Base-by-base conservation (phyloP, 2,329 filamentous ascomycete species). In the Colletotrichum plurivorum region DNA sequence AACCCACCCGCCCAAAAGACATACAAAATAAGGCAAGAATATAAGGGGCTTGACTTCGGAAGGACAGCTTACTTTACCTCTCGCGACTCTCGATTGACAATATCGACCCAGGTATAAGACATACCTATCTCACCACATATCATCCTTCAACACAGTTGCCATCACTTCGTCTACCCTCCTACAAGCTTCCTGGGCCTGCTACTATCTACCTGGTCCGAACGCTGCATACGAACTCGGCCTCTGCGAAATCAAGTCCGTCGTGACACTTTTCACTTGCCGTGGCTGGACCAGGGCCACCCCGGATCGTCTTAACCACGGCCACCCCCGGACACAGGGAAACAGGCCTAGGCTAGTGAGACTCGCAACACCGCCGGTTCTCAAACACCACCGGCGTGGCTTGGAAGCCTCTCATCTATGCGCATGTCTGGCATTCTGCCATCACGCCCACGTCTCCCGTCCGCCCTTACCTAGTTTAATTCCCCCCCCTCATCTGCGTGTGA, bases 351-450 rank as follows among this genome's bases (percentile, higher is more conserved):
- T 45, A 46, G 63, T 67, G 63, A 65, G 66, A 69, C 66, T 66
- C 55, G 22, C 62, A 56, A 67, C 67, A 61, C 51, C 63, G 36
- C 63, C 48, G 48, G 52, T 56, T 67, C 63, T 69, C 67, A 69
- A 69, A 69, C 67, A 69, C 62, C 56, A 67, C 51, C 67, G 31
- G 55, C 56, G 67, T 69, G 63, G 67, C 67, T 69, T 67, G 67
- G 67, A 77, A 64, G 76, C 53, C 27, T 48, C 18, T 25, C 22
- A 55, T 43, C 72, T 51, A 45, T 61, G 27, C 65, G n/a, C 59
- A 36, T 39, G 45, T 25, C 45, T 52, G 16, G 67, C 36, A 12
- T 31, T 51, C 3, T 56, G 45, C 36, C 10, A 39, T 46, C 63
- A 45, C 43, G 18, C 41, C 52, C 16, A 55, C 63, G n/a, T 15